Base-by-base conservation (phyloP, 1,284 basidiomycete species). In the Malassezia nana region DNA sequence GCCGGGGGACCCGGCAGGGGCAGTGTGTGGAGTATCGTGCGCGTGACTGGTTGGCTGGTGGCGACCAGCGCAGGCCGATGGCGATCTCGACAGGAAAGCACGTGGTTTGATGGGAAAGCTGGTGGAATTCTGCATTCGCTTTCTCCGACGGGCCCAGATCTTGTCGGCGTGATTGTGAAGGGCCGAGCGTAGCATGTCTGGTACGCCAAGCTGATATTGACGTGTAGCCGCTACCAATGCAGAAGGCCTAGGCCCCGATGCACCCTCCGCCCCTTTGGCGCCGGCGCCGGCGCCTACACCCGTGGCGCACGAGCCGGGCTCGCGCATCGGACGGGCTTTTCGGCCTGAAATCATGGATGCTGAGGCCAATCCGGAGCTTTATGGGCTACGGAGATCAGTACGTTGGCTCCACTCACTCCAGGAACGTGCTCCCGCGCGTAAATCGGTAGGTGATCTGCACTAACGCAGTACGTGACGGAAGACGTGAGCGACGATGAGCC, bases 401-500 rank as follows among this genome's bases (percentile, higher is more conserved):
- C 60, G 58, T 42, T 51, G 38, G 25, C 26, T 29, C 46, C 50
- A 43, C 48, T 58, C 40, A 41, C 46, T 32, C 30, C 41, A 61
- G 59, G 40, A 33, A 20, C 39, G 59, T 56, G 52, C 59, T 53
- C 59, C 26, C 18, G 10, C 29, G 40, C 48, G 41, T 7, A 31
- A 20, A 26, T 41, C 26, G 18, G 45, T 26, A 30, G 30, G 30
- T 57, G 13, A n/a, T 9, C 24, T 13, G n/a, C 29, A 35, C 24
- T 53, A 15, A 24, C 33, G 26, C 50, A 48, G 40, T 54, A 48
- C 28, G 46, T 30, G 26, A 35, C 40, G 43, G 44, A 54, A 30
- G 60, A 65, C 7, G 52, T 30, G 29, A 56, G 58, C 46, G 62
- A 64, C 15, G 57, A 60, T 4, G 62, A 55, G 31, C 59, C 30